Evolutionary conservation across 139 green algal species (phyloP).

Genomic region (Mychonastes homosphaera): DNA sequence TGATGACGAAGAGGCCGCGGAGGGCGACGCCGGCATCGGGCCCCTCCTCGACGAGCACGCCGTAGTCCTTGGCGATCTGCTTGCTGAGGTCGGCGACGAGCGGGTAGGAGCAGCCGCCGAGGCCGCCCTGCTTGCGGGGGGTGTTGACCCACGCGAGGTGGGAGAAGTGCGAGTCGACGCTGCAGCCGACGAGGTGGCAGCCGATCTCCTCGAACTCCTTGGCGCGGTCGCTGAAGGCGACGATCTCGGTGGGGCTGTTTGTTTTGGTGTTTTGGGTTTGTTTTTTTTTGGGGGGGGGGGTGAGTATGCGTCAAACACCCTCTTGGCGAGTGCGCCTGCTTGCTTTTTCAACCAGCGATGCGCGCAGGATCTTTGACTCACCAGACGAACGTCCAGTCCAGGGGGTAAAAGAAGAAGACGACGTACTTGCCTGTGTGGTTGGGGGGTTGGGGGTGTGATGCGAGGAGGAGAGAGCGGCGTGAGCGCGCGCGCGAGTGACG

Average conservation of each 20-base stretch:
- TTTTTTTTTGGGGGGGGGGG: too few relatives aligned
- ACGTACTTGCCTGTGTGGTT: slow-evolving; percentile 94
- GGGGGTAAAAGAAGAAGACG: slow-evolving; percentile 97
- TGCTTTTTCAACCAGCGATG: too few relatives aligned
- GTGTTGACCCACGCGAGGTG: slow-evolving; percentile 97
- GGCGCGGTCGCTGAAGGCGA: slow-evolving; percentile 87
- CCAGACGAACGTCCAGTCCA: slow-evolving; percentile 50
- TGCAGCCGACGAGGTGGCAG: slow-evolving; percentile 72
- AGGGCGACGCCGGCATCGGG: slow-evolving; percentile 49
- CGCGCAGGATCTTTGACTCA: too few relatives aligned
- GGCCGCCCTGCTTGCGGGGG: slow-evolving; percentile 73
- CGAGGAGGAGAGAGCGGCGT: too few relatives aligned
- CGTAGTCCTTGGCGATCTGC: slow-evolving; percentile 55
- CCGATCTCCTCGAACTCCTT: slow-evolving; percentile 83
- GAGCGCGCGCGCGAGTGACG: too few relatives aligned
- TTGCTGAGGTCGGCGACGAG: slow-evolving; percentile 93
- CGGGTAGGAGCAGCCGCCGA: slow-evolving; percentile 92
- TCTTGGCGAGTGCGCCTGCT: too few relatives aligned
- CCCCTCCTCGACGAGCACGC: slow-evolving; percentile 79
- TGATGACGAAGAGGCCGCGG: slow-evolving; percentile 83
- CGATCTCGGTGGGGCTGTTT: slow-evolving; percentile 91
- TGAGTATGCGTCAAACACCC: too few relatives aligned
- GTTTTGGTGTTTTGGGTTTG: too few relatives aligned
- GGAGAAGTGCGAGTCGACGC: slow-evolving; percentile 89
- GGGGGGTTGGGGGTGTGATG: too few relatives aligned